phyloP scores from a whole-genome alignment of 202 grass and related monocot genomes.

The Eragrostis tef region DNA sequence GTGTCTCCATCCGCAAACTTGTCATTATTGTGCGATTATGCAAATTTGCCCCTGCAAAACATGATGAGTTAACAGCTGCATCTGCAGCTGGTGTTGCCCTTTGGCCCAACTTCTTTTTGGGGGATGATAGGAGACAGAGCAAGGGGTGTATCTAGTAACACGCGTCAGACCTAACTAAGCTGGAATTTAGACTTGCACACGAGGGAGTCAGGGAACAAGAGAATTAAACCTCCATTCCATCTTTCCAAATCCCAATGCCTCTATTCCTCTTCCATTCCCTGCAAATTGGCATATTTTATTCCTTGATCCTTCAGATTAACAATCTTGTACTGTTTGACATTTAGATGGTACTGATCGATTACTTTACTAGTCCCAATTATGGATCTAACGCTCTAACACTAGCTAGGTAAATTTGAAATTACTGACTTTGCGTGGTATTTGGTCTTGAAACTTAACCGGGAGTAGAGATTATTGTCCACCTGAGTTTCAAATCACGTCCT shows the following conservation, averaged over 20 bases:
- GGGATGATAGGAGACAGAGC: background rate
- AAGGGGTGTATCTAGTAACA: conserved; percentile 32
- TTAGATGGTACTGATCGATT: conserved; percentile 36
- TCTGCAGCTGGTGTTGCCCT: too few species aligned
- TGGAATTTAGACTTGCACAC: conserved; percentile 52
- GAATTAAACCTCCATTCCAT: conserved; percentile 68
- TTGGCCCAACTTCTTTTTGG: too few species aligned
- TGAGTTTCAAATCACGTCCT: background rate
- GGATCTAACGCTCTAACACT: conserved; percentile 39
- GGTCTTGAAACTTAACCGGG: conserved; percentile 21
- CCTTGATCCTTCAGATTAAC: conserved; percentile 33
- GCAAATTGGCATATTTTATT: conserved; percentile 53
- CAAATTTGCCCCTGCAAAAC: conserved; percentile 28
- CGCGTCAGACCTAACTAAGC: conserved; percentile 4
- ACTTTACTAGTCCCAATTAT: conserved; percentile 63
- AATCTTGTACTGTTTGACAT: conserved; percentile 39
- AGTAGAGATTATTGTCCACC: conserved; percentile 9
- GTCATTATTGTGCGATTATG: conserved; percentile 40
- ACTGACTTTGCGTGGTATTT: conserved; percentile 44
- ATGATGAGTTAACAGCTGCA: background rate
- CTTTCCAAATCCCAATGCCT: conserved; percentile 65
- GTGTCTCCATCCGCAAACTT: conserved; percentile 61
- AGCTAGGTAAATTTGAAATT: conserved; percentile 52
- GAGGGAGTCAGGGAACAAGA: conserved; percentile 59
- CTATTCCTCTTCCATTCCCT: conserved; percentile 66